These are phyloP conservation scores for Jamesozyma rosinii DNA, from an alignment of 805 yeast genomes.

Conservation along the genomic window DNA sequence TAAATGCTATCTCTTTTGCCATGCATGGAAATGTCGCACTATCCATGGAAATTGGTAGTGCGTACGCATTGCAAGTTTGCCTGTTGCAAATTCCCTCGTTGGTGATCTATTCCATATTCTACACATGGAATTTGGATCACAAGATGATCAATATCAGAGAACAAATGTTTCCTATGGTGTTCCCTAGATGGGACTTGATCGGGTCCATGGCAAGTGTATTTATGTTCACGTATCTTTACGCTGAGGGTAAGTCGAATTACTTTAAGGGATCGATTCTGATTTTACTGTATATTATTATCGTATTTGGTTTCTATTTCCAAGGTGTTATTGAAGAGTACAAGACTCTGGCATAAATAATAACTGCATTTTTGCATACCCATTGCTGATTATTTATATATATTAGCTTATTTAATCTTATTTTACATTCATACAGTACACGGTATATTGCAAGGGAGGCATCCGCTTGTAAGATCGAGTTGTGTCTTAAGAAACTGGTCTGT, in stretches of 20 bases:
- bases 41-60: slow-evolving; percentile 96
- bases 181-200: slow-evolving; percentile 92
- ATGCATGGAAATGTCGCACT: slow-evolving; percentile 91
- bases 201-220: slow-evolving; percentile 80
- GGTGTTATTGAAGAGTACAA: slow-evolving; percentile 21
- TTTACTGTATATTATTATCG: slow-evolving; percentile 62
- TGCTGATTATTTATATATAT: not conserved
- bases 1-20: slow-evolving; percentile 95
- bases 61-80: slow-evolving; percentile 93
- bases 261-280: slow-evolving; percentile 89
- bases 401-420: no score
- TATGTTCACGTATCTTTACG: slow-evolving; percentile 84
- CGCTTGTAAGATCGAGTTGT: no score
- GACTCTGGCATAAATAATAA: not conserved
- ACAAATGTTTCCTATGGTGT: slow-evolving; percentile 58
- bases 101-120: slow-evolving; percentile 63
- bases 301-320: slow-evolving; percentile 70
- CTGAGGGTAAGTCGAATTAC: slow-evolving; percentile 93
- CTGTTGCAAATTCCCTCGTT: slow-evolving; percentile 86
- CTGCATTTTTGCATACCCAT: not conserved
- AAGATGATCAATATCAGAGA: slow-evolving; percentile 28
- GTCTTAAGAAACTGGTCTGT: no score
- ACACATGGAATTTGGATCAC: slow-evolving; percentile 31
- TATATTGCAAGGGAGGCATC: no score
- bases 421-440: no score